Conservation (phyloP, 306 rosid genomes). For the Purshia tridentata region DNA sequence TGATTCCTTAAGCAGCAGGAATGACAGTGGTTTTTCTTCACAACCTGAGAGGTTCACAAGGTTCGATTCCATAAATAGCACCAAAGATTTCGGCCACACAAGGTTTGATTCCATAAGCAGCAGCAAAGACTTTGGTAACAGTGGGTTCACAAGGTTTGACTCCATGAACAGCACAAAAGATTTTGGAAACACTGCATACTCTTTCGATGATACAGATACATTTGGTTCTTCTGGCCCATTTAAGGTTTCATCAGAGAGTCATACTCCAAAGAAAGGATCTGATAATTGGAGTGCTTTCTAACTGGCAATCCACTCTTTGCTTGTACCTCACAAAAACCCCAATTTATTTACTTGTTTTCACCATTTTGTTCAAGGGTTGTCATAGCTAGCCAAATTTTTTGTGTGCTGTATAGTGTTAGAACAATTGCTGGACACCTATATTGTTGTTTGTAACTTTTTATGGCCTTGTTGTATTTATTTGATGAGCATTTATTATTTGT, state of each 20-base stretch:
- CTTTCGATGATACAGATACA: conserved; percentile 80
- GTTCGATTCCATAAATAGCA: conserved; percentile 49
- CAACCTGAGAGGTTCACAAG: conserved; percentile 34
- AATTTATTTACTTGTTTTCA: conserved; percentile 28
- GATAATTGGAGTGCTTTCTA: conserved; percentile 88
- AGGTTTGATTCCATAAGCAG: conserved; percentile 63
- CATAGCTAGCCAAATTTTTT: conserved; percentile 44
- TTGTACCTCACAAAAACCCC: background rate
- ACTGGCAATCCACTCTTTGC: conserved; percentile 22
- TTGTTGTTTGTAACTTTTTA: conserved; percentile 36
- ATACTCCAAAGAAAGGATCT: conserved; percentile 62
- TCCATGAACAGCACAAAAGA: conserved; percentile 64
- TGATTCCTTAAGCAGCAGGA: conserved; percentile 70
- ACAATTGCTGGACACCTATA: conserved; percentile 35
- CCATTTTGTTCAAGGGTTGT: conserved; percentile 39
- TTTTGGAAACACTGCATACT: conserved; percentile 53
- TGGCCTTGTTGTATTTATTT: conserved; percentile 43
- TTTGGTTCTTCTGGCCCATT: conserved; percentile 90
- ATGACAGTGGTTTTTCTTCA: conserved; percentile 54
- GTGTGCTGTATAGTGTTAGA: conserved; percentile 61
- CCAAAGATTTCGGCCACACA: conserved; percentile 55
- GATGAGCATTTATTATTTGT: background rate
- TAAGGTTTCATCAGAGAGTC: conserved; percentile 70
- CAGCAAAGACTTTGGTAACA: conserved; percentile 54
- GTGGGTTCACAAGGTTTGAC: conserved; percentile 61